Evolutionary conservation across 176 grass and related monocot species (phyloP).

Genomic region (Bromus sterilis): DNA sequence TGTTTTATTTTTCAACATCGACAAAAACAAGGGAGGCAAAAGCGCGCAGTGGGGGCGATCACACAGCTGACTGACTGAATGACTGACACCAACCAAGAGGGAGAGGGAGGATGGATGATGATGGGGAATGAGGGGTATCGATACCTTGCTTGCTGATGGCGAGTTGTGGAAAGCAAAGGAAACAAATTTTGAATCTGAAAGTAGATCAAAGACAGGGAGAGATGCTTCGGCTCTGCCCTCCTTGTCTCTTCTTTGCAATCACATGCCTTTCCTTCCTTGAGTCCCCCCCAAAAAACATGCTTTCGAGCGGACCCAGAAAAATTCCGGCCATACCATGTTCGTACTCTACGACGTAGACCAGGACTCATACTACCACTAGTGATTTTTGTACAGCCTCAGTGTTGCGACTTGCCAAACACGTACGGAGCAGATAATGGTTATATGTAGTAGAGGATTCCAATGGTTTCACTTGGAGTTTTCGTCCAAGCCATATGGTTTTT

Average conservation of each 20-base stretch:
- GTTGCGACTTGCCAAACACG: too few relatives aligned
- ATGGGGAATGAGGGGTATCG: slow-evolving; percentile 30
- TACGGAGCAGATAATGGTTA: too few relatives aligned
- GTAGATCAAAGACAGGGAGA: slow-evolving; percentile 11
- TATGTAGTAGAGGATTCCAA: too few relatives aligned
- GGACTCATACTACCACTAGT: too few relatives aligned
- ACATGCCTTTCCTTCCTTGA: slow-evolving; percentile 46
- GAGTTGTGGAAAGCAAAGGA: slow-evolving; percentile 37
- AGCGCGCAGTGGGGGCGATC: background rate
- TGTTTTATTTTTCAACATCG: background rate
- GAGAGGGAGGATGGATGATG: background rate
- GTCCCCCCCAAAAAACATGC: slow-evolving; percentile 26
- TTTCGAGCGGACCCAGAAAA: slow-evolving; percentile 18
- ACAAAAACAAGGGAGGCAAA: background rate
- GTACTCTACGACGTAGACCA: too few relatives aligned
- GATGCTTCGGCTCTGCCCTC: slow-evolving; percentile 37
- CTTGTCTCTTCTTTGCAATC: slow-evolving; percentile 49
- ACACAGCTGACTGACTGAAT: background rate
- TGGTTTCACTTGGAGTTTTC: background rate
- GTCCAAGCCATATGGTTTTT: background rate
- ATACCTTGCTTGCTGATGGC: slow-evolving; percentile 83
- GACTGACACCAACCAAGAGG: background rate
- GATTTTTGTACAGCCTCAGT: too few relatives aligned
- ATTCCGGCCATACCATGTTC: slow-evolving; percentile 4
- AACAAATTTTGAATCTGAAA: slow-evolving; percentile 39